Evolutionary conservation across 2,329 filamentous ascomycete species (phyloP).

Genomic region (Calonectria crousiana): DNA sequence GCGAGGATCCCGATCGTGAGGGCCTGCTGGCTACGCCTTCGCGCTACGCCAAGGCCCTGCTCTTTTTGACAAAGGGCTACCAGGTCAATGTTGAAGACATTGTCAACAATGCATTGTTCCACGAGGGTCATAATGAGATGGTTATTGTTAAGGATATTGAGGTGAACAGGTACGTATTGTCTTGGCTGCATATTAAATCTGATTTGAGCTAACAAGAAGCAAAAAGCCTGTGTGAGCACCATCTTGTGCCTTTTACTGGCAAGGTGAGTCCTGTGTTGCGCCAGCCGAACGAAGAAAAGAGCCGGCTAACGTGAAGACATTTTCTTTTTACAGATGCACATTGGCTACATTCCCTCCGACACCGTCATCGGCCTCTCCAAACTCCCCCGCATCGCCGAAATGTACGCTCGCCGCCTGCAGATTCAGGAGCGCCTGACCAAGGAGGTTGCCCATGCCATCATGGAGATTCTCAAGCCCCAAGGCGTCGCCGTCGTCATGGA

Average conservation of each 20-base stretch:
- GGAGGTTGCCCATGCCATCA: constrained; percentile 93
- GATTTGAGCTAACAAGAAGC: not conserved
- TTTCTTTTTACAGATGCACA: constrained; percentile 83
- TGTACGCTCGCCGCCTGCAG: constrained; percentile 94
- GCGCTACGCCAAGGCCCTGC: constrained; percentile 93
- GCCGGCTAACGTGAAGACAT: not conserved
- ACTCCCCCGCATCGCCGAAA: constrained; percentile 93
- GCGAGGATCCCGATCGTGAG: constrained; percentile 75
- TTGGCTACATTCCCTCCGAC: constrained; percentile 94
- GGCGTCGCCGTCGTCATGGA: constrained; percentile 99
- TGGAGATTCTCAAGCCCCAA: constrained; percentile 91
- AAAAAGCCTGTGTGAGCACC: constrained; percentile 86
- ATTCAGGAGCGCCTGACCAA: constrained; percentile 97
- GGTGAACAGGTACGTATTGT: constrained; percentile 70
- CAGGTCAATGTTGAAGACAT: constrained; percentile 93
- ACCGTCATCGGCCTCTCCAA: constrained; percentile 96
- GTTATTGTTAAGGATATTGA: constrained; percentile 99
- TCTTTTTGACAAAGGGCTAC: constrained; percentile 97
- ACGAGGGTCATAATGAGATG: constrained; percentile 96
- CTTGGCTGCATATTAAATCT: not conserved
- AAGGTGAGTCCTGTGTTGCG: constrained; percentile 70
- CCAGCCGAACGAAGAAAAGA: not conserved
- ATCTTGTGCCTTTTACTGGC: constrained; percentile 94
- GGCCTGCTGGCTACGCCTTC: constrained; percentile 78
- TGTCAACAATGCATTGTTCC: constrained; percentile 93